Evolutionary conservation across 441 rosid species (phyloP).

Genomic region (Populus hybrid): DNA sequence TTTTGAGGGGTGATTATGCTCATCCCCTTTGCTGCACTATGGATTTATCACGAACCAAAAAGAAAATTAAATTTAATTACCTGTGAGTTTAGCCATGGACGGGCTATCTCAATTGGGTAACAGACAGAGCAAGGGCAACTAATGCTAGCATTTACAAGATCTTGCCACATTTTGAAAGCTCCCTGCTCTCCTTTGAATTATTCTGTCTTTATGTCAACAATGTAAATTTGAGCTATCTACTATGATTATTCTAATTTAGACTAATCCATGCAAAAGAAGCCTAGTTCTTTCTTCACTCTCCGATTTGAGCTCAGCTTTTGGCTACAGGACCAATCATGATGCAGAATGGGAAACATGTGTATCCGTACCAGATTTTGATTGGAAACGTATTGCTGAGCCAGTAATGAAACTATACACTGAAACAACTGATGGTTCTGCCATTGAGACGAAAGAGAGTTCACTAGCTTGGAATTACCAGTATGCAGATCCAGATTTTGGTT

Average conservation of each 20-base stretch:
- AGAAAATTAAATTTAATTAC: not conserved
- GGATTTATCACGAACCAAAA: not conserved
- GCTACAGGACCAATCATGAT: conserved; percentile 50
- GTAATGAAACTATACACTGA: conserved; percentile 87
- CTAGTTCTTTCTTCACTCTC: not conserved
- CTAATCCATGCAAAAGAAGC: not conserved
- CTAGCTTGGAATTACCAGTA: conserved; percentile 76
- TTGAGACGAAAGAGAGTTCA: conserved; percentile 83
- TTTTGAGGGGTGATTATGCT: not conserved
- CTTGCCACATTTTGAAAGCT: not conserved
- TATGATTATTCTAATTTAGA: not conserved
- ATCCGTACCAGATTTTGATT: conserved; percentile 56
- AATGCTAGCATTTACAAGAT: not conserved
- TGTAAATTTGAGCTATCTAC: not conserved
- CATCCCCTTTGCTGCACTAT: not conserved
- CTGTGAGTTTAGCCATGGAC: not conserved
- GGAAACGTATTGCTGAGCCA: conserved; percentile 94
- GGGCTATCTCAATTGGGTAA: not conserved
- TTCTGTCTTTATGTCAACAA: not conserved
- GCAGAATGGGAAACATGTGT: conserved; percentile 71
- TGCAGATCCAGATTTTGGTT: conserved; percentile 92
- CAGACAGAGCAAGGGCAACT: not conserved
- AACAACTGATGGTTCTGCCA: conserved; percentile 88
- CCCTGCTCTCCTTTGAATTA: not conserved
- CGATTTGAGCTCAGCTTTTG: conserved; percentile 1